Conservation (phyloP, 1,284 basidiomycete species). For the Tylopilus orsonianus region DNA sequence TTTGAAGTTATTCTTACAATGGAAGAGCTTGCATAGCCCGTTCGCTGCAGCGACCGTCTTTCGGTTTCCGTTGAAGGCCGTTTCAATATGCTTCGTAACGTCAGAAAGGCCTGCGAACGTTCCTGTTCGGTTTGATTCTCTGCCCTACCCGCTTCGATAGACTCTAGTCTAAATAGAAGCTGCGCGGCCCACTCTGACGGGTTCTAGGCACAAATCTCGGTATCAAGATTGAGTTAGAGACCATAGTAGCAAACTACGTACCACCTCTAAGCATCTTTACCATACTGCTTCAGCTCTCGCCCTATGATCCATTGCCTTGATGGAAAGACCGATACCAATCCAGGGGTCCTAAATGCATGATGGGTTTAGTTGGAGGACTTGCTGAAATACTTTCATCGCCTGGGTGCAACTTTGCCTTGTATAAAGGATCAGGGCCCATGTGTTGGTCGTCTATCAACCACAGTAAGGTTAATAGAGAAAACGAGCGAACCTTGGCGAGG, state of each 20-base stretch:
- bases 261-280: slow-evolving; percentile 82
- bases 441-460: neutral
- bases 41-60: slow-evolving; percentile 76
- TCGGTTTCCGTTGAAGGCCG: slow-evolving; percentile 75
- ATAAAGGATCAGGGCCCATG: slow-evolving; percentile 80
- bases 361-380: slow-evolving; percentile 76
- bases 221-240: neutral
- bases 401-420: slow-evolving; percentile 72
- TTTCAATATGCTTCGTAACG: slow-evolving; percentile 70
- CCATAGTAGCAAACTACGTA: slow-evolving; percentile 40
- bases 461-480: neutral
- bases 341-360: slow-evolving; percentile 84
- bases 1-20: slow-evolving; percentile 62
- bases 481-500: slow-evolving; percentile 62
- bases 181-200: slow-evolving; percentile 74
- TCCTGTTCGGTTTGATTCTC: slow-evolving; percentile 58
- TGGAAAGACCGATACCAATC: slow-evolving; percentile 89
- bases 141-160: slow-evolving; percentile 78
- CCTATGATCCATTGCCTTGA: slow-evolving; percentile 84
- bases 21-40: slow-evolving; percentile 71
- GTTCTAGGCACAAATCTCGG: slow-evolving; percentile 48
- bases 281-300: slow-evolving; percentile 81
- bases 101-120: slow-evolving; percentile 52
- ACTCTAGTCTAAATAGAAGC: slow-evolving; percentile 80
- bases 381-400: slow-evolving; percentile 82